Percentiles rank a stretch among this genome's conserved stretches.
Conservation (phyloP, 2,329 filamentous ascomycete genomes). For the Alternaria sp. region DNA sequence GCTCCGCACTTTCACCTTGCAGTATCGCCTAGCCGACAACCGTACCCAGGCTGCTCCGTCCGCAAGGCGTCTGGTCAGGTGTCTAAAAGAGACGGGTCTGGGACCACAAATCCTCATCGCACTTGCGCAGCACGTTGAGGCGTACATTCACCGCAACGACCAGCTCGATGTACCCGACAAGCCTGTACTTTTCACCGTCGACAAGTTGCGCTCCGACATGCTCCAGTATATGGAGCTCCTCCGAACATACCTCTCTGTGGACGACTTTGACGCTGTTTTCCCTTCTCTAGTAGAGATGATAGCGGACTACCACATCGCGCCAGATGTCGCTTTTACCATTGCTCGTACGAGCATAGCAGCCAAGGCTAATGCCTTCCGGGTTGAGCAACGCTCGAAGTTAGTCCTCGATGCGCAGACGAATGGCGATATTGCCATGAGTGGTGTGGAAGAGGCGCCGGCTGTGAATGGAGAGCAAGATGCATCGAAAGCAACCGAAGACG, state of each 20-base stretch:
- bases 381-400: constrained; percentile 34
- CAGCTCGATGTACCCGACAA: constrained; percentile 85
- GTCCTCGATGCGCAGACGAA: constrained; percentile 40
- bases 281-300: constrained; percentile 78
- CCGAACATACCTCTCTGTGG: constrained; percentile 75
- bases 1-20: constrained; percentile 80
- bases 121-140: constrained; percentile 86
- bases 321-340: constrained; percentile 84
- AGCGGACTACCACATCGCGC: constrained; percentile 77
- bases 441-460: constrained; percentile 20
- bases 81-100: constrained; percentile 77
- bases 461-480: constrained; percentile 11
- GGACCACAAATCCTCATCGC: constrained; percentile 85
- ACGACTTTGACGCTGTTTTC: constrained; percentile 79
- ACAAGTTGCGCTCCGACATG: constrained; percentile 86
- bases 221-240: constrained; percentile 90
- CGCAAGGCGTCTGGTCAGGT: constrained; percentile 79
- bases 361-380: constrained; percentile 49
- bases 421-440: constrained; percentile 58
- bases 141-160: constrained; percentile 78
- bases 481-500: constrained; percentile 31
- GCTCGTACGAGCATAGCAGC: constrained; percentile 71
- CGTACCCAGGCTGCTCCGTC: constrained; percentile 77
- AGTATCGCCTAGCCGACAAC: constrained; percentile 77
- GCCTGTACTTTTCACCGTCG: constrained; percentile 83